Percentiles rank a stretch among this genome's conserved stretches.
Conservation (phyloP, 2,329 filamentous ascomycete species). For the Aspergillus sclerotialis region DNA sequence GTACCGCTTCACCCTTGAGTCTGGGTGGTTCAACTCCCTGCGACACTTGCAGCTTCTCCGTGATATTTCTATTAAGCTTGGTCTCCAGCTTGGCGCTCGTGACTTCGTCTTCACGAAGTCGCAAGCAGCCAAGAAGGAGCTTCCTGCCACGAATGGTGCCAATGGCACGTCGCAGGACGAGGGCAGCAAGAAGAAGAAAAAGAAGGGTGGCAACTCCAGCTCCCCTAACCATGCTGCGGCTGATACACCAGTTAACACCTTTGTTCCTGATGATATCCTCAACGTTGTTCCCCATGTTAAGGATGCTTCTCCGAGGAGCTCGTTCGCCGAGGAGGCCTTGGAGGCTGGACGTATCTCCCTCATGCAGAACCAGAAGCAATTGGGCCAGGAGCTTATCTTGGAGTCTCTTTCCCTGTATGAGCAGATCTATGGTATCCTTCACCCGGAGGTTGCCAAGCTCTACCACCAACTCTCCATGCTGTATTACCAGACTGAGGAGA, state of each 20-base stretch:
- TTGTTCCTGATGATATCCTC: slow-evolving; percentile 75
- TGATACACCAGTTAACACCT: slow-evolving; percentile 52
- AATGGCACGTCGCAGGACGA: slow-evolving; percentile 31
- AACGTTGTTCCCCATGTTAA: slow-evolving; percentile 94
- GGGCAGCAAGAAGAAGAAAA: slow-evolving; percentile 53
- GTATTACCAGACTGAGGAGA: slow-evolving; percentile 97
- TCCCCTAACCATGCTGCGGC: slow-evolving; percentile 40
- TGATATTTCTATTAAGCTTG: slow-evolving; percentile 81
- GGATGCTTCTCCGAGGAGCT: slow-evolving; percentile 84
- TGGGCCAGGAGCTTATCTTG: slow-evolving; percentile 91
- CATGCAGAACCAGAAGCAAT: slow-evolving; percentile 86
- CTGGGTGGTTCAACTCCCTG: slow-evolving; percentile 60
- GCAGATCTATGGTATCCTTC: slow-evolving; percentile 96
- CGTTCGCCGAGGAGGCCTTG: slow-evolving; percentile 88
- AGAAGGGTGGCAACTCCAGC: slow-evolving; percentile 45
- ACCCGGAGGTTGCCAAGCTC: slow-evolving; percentile 89
- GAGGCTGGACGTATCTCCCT: slow-evolving; percentile 96
- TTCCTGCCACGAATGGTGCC: slow-evolving; percentile 31
- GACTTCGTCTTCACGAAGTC: slow-evolving; percentile 61
- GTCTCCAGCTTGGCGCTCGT: slow-evolving; percentile 77
- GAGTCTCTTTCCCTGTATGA: slow-evolving; percentile 94
- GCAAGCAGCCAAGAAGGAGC: slow-evolving; percentile 26
- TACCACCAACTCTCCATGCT: slow-evolving; percentile 94
- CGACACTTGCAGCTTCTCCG: slow-evolving; percentile 79
- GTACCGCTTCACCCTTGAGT: slow-evolving; percentile 67